Evolutionary conservation across 495 filamentous ascomycete species (phyloP).

Genomic region (Oidiodendron maius): DNA sequence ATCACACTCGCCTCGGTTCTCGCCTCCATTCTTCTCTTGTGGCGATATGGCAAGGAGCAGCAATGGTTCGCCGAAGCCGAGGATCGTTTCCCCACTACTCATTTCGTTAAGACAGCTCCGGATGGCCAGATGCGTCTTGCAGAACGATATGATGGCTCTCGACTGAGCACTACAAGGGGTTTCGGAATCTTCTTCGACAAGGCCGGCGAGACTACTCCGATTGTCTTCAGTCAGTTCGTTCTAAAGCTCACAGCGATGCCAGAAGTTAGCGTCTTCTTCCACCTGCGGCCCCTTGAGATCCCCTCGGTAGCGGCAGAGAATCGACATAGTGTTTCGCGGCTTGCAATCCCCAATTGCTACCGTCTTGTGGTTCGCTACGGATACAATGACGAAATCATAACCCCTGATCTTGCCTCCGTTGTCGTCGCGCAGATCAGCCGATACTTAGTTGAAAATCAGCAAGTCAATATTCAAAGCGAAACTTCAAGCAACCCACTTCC

Average conservation of each 20-base stretch:
- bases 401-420: conserved; percentile 49
- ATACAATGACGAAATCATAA: conserved; percentile 64
- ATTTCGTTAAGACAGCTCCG: conserved; percentile 27
- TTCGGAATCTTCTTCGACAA: conserved; percentile 64
- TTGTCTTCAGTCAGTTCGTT: conserved; percentile 56
- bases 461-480: conserved; percentile 21
- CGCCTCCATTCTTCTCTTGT: conserved; percentile 53
- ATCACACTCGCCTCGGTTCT: conserved; percentile 51
- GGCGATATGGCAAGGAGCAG: conserved; percentile 67
- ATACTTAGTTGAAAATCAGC: conserved; percentile 41
- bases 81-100: conserved; percentile 44
- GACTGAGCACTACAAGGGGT: conserved; percentile 39
- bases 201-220: conserved; percentile 47
- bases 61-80: conserved; percentile 62
- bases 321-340: conserved; percentile 30
- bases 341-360: conserved; percentile 50
- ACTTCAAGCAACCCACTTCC: conserved; percentile 18
- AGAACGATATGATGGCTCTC: conserved; percentile 35
- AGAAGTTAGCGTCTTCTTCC: conserved; percentile 55
- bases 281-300: conserved; percentile 49
- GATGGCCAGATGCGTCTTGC: conserved; percentile 26
- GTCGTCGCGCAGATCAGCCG: conserved; percentile 54
- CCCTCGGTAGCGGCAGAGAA: conserved; percentile 37
- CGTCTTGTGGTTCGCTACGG: conserved; percentile 61
- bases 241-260: conserved; percentile 51